Evolutionary conservation across 768 basidiomycete species (phyloP).

Genomic region (Amanita molliuscula): DNA sequence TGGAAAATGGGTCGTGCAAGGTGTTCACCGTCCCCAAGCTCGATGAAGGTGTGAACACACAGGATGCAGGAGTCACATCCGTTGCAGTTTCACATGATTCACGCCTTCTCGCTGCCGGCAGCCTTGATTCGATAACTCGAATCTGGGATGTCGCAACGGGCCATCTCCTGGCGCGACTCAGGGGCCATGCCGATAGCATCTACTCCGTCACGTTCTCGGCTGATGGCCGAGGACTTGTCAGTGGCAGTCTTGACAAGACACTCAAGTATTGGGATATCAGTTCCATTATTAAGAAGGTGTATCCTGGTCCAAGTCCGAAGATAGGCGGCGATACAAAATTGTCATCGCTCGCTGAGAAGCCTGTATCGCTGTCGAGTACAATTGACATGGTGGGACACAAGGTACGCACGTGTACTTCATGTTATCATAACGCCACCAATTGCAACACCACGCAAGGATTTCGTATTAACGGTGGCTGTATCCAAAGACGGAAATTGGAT

Average conservation of each 20-base stretch:
- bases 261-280: constrained; percentile 79
- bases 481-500: constrained; percentile 83
- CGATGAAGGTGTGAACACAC: constrained; percentile 28
- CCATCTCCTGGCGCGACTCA: constrained; percentile 53
- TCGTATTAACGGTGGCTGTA: constrained; percentile 28
- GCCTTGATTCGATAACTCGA: constrained; percentile 59
- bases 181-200: constrained; percentile 71
- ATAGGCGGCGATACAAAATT: constrained; percentile 29
- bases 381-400: constrained; percentile 77
- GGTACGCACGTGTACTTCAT: constrained; percentile 33
- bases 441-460: constrained; percentile 15
- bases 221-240: constrained; percentile 81
- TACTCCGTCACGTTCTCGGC: constrained; percentile 89
- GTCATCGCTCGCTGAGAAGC: constrained; percentile 49
- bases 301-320: constrained; percentile 33
- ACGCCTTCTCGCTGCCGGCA: constrained; percentile 49
- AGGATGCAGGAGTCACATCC: constrained; percentile 59
- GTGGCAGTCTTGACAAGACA: constrained; percentile 80
- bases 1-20: constrained; percentile 13
- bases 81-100: constrained; percentile 71
- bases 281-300: constrained; percentile 62
- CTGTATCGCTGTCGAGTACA: constrained; percentile 30
- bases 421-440: constrained; percentile 2
- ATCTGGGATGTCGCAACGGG: constrained; percentile 68
- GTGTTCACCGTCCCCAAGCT: constrained; percentile 33